These are phyloP conservation scores for Begonia fuchsioides DNA, from an alignment of 306 rosid species.

Conservation along the genomic window DNA sequence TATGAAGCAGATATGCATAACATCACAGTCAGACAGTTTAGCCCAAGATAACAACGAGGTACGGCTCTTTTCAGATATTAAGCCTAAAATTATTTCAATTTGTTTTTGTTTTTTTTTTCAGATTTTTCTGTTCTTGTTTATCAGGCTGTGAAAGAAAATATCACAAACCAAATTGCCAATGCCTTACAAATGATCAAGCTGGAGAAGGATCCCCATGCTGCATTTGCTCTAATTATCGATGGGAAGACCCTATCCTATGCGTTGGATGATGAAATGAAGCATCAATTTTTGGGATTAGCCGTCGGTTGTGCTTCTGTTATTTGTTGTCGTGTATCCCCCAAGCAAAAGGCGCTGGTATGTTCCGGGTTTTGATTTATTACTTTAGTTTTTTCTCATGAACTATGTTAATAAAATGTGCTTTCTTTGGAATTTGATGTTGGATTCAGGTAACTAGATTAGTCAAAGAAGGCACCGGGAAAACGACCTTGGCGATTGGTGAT, in stretches of 20 bases:
- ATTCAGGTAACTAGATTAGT: constrained; percentile 82
- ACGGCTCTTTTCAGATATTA: background rate
- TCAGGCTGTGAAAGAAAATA: constrained; percentile 70
- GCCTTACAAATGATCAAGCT: constrained; percentile 76
- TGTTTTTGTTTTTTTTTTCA: constrained; percentile 9
- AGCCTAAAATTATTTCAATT: no score
- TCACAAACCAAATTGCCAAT: constrained; percentile 73
- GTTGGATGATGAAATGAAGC: constrained; percentile 74
- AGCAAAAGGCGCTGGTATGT: constrained; percentile 88
- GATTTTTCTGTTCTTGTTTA: constrained; percentile 23
- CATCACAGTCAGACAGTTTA: constrained; percentile 28
- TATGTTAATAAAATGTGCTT: background rate
- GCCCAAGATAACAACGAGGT: constrained; percentile 61
- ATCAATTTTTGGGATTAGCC: constrained; percentile 68
- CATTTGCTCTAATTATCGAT: constrained; percentile 85
- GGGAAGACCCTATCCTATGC: constrained; percentile 80
- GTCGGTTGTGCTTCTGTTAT: constrained; percentile 96
- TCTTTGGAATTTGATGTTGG: constrained; percentile 8
- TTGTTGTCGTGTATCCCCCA: constrained; percentile 97
- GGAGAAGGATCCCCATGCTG: constrained; percentile 98
- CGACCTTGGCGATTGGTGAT: constrained; percentile 94
- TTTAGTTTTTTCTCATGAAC: background rate
- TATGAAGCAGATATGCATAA: constrained; percentile 86
- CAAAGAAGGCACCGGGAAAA: constrained; percentile 76
- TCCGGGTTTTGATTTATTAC: no score